Evolutionary conservation across 1,284 basidiomycete genomes (phyloP), one percentile per base, ranked within the genome.

Genomic region (Rhodotorula sp.): DNA sequence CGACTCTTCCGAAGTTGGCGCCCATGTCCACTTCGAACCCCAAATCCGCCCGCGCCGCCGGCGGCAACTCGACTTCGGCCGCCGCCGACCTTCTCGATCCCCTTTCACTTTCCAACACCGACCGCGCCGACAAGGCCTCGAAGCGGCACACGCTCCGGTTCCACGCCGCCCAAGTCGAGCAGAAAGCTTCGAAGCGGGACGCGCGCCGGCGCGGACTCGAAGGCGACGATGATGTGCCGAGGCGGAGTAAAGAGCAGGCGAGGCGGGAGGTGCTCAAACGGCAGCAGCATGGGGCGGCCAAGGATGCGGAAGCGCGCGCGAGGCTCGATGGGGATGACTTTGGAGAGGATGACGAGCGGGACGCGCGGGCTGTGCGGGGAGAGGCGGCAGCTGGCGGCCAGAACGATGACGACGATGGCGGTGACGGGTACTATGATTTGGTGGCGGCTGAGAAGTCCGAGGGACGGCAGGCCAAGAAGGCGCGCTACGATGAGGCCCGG

Each of bases 141-240:
- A 87, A 89, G 68, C 89, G 88, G 75, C 88, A 88, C 79, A 86
- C 90, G 15, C 85, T 97, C 31, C 88, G 90, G 47, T 97, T 97
- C 87, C 88, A 95, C 78, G 90, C 90, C 0, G 87, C 91, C 60
- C 88, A 88, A 78, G 90, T 92, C 72, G 91, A 92, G 62, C 87
- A 88, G 67, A 88, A 88, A 55, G 91, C 91, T 18, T 66, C 58
- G 7, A 62, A 71, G 76, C 82, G 77, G 74, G 80, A 69, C 78
- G 62, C 68, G 63, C 54, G 66, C n/a, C 56, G 69, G 43, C 77
- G 86, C 50, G 70, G 70, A 5, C 38, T 59, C 55, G 66, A 67
- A 50, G 91, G 91, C 34, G 94, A 97, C 80, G 93, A 95, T 78
- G 95, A 97, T 79, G 84, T 93, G 66, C 92, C 92, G 31, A 91